These are phyloP conservation scores for Schizosaccharomyces cryophilus DNA, from an alignment of 805 yeast genomes.

Conservation along the genomic window DNA sequence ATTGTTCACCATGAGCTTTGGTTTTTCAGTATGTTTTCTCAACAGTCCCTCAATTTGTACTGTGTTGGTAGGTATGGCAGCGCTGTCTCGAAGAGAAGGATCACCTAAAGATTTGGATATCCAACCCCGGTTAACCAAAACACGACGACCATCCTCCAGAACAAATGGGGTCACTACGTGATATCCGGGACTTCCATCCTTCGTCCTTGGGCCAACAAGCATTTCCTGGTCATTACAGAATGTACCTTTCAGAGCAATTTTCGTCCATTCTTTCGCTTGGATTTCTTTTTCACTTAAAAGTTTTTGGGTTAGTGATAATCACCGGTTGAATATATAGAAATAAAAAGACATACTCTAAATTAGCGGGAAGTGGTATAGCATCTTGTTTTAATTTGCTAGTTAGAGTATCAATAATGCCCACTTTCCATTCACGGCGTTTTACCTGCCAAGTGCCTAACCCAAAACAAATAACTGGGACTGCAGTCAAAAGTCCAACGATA, in stretches of 20 bases:
- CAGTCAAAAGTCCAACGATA: not conserved
- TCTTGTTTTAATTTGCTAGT: constrained; percentile 59
- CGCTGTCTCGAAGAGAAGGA: constrained; percentile 38
- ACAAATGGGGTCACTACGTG: constrained; percentile 58
- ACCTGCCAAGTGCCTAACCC: constrained; percentile 87
- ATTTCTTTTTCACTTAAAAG: constrained; percentile 31
- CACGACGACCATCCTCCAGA: constrained; percentile 51
- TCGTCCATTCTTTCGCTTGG: constrained; percentile 55
- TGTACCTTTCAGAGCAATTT: constrained; percentile 50
- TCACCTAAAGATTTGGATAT: constrained; percentile 40
- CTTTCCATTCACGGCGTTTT: constrained; percentile 67
- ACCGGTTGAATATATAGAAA: not conserved
- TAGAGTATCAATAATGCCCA: constrained; percentile 50
- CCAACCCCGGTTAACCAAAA: constrained; percentile 84
- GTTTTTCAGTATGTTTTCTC: constrained; percentile 22
- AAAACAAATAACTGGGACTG: constrained; percentile 61
- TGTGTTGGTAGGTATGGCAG: constrained; percentile 29
- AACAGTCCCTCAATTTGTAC: constrained; percentile 53
- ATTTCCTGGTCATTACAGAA: constrained; percentile 70
- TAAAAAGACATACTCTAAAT: constrained; percentile 7
- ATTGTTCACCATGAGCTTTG: constrained; percentile 43
- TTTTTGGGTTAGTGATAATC: not conserved
- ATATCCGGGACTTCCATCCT: constrained; percentile 54
- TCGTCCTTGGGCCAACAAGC: constrained; percentile 72
- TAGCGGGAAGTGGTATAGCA: constrained; percentile 43